These are phyloP conservation scores for Candida railenensis DNA, from an alignment of 805 yeast species.

Conservation along the genomic window DNA sequence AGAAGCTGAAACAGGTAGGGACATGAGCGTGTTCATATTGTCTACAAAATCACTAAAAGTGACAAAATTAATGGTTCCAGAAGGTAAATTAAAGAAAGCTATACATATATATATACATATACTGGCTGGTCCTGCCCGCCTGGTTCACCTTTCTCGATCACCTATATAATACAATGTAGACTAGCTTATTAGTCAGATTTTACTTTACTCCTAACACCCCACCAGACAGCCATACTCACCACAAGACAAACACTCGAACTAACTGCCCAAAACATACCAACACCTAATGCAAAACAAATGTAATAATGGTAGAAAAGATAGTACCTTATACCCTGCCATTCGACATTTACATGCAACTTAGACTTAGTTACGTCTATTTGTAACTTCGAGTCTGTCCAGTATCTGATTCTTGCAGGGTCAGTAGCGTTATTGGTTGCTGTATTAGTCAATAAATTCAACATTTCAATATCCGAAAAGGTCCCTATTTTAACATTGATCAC, in stretches of 20 bases:
- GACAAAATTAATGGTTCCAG: no score
- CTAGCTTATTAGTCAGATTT: neutral
- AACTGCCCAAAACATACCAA: constrained; percentile 34
- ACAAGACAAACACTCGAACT: constrained; percentile 29
- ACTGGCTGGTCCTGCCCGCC: no score
- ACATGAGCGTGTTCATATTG: no score
- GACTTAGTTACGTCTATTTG: neutral
- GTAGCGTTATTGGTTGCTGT: neutral
- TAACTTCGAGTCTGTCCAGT: neutral
- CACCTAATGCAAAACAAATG: constrained; percentile 35
- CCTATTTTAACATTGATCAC: neutral
- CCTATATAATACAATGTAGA: no score
- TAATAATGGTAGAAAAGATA: constrained; percentile 35
- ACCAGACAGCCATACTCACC: constrained; percentile 24
- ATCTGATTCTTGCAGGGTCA: neutral
- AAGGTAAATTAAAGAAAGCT: no score
- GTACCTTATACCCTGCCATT: constrained; percentile 43
- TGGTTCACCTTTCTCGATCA: no score
- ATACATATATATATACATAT: no score
- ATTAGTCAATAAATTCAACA: neutral
- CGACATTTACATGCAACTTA: constrained; percentile 21
- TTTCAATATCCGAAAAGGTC: neutral
- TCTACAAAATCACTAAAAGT: no score
- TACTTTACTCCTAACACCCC: neutral
- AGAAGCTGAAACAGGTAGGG: neutral